Percentiles rank a stretch among this genome's conserved stretches.
These are phyloP conservation scores for Arthrobotrys megalospora DNA, from an alignment of 2,329 filamentous ascomycete genomes.

Conservation along the genomic window DNA sequence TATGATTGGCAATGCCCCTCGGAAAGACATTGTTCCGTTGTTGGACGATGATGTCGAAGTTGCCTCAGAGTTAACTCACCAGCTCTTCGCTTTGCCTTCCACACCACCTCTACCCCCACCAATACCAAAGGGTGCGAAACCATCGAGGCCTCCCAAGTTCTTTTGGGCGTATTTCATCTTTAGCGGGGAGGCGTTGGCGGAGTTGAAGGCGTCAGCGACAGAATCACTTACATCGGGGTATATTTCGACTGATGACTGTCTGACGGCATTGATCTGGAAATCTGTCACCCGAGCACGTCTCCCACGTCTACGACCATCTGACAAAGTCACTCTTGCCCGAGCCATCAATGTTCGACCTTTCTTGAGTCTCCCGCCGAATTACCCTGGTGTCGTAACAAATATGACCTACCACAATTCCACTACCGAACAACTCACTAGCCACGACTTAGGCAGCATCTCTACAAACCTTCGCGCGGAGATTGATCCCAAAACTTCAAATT, in stretches of 20 bases:
- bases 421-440: slow-evolving; percentile 64
- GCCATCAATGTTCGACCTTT: slow-evolving; percentile 70
- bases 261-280: slow-evolving; percentile 72
- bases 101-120: slow-evolving; percentile 55
- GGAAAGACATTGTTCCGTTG: slow-evolving; percentile 67
- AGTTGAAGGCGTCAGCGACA: slow-evolving; percentile 68
- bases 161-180: slow-evolving; percentile 71
- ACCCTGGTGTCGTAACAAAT: slow-evolving; percentile 71
- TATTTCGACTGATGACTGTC: slow-evolving; percentile 73
- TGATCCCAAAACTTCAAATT: slow-evolving; percentile 66
- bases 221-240: slow-evolving; percentile 65
- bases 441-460: slow-evolving; percentile 67
- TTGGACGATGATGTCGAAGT: slow-evolving; percentile 67
- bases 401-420: slow-evolving; percentile 68
- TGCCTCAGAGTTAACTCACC: slow-evolving; percentile 66
- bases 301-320: slow-evolving; percentile 64
- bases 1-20: slow-evolving; percentile 68
- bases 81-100: slow-evolving; percentile 65
- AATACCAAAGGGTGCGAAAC: slow-evolving; percentile 40
- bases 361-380: slow-evolving; percentile 68
- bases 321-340: slow-evolving; percentile 68
- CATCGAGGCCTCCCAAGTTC: slow-evolving; percentile 64
- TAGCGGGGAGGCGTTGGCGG: slow-evolving; percentile 65
- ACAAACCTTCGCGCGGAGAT: slow-evolving; percentile 68
- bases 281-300: slow-evolving; percentile 68